Base-by-base conservation (phyloP, 2,329 filamentous ascomycete genomes). In the Hymenoscyphus infarciens region DNA sequence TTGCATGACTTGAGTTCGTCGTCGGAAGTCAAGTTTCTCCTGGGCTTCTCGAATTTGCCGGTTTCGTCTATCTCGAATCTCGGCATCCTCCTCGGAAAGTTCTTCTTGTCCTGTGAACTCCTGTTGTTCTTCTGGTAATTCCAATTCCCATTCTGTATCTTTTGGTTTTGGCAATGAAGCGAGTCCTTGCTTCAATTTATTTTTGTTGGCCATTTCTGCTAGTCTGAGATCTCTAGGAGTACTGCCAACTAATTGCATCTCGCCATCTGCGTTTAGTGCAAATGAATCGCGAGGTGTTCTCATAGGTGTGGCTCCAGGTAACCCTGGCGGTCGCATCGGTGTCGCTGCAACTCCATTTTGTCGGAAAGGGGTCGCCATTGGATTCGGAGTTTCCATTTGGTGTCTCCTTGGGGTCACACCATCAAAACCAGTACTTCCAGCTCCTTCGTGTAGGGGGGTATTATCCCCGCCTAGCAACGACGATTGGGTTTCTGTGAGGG, bases 391-490 rank as follows among this genome's bases (percentile, higher is more conserved):
- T n/a, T 92, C 84, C 61, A 94, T 85, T 38, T 87, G 82, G 65
- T 97, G 90, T 71, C 87, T 89, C 62, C 91, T 86, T 42, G 94
- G 92, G 1, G 91, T 85, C 52, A 90, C 89, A 45, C 92, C 89
- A 69, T 95, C 90, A 70, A 97, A 96, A 0, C 93, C 93, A 6
- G 93, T 96, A 11, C 93, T 96, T 3, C 85, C 87, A 54, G 83
- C 79, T 5, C 92, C 92, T 72, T 97, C 91, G 63, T 92, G 85
- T 11, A 99, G 81, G 53, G 92, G 91, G 0, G 92, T 93, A 71
- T 98, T 98, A 68, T 99, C 95, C 15, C 94, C 95, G 65, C 95
- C 95, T 0, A 99, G 81, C 8, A 99, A 80, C 10, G 91, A 96
- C 22, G 95, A 98, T 71, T 98, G 91, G 0, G 94, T 98, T 73